Base-by-base conservation (phyloP, 345 rosid genomes). In the Eucalyptus grandis region DNA sequence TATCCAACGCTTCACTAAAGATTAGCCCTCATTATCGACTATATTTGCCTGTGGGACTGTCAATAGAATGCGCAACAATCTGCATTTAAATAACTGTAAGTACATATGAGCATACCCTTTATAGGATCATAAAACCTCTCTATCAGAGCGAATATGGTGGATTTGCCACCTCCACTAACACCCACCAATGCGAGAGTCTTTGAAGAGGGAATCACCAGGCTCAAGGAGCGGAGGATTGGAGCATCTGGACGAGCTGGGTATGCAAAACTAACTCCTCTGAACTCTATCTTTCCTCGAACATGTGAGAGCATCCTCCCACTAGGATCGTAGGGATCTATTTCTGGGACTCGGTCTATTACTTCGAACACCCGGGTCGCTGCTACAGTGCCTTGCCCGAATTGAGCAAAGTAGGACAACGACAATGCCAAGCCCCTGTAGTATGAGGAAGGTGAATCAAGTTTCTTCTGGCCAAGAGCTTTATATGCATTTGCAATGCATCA, bases 151-250 rank as follows among this genome's bases (percentile, higher is more conserved):
- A 95, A 95, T 88, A 95, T 91, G 85, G 96, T 95, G 60, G 96
- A 96, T 81, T 95, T 95, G 89, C 97, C 97, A 17, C 96, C 96
- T 81, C 96, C 97, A 91, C 95, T 96, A 65, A 87, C 91, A 88
- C 97, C 97, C 89, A 94, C 96, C 86, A 96, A 80, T 31, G 96
- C 96, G 88, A 91, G 86, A 87, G 95, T 94, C 88, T 94, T 94
- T 34, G 92, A 91, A 43, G 94, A 91, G 86, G 92, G 95, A 90
- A 96, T 92, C 17, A 94, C 95, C 62, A 96, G 91, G 90, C 91
- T 91, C 88, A 96, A 89, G 58, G 94, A 93, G 88, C 46, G 92
- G 46, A 95, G 96, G 87, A 95, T 91, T 26, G 51, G 54, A 67
- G 92, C 56, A 26, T 95, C 96, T 12, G 94, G 96, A 72, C 95